Evolutionary conservation across 768 basidiomycete genomes (phyloP).

Genomic region (Hysterangium stoloniferum): DNA sequence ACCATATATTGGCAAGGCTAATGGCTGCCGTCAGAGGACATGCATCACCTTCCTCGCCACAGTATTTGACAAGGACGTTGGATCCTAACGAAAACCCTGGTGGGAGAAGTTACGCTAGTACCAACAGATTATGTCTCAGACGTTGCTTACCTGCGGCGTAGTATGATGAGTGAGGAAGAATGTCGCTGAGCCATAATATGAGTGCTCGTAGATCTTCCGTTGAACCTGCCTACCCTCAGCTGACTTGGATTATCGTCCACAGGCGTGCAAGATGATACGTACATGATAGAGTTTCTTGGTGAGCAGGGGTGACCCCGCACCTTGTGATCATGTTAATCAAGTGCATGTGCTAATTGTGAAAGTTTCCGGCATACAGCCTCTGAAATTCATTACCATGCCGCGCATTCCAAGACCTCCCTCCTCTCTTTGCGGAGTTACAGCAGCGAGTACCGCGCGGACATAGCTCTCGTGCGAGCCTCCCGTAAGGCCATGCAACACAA

Average conservation of each 20-base stretch:
- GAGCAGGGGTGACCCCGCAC: slow-evolving; percentile 16
- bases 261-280: background rate
- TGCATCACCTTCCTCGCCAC: slow-evolving; percentile 18
- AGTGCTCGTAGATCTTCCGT: slow-evolving; percentile 19
- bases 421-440: slow-evolving; percentile 8
- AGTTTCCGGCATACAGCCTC: slow-evolving; percentile 15
- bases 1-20: slow-evolving; percentile 19
- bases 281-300: slow-evolving; percentile 20
- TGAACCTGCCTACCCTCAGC: slow-evolving; percentile 16
- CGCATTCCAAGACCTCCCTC: slow-evolving; percentile 16
- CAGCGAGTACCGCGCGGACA: slow-evolving; percentile 16
- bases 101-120: background rate
- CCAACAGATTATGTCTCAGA: background rate
- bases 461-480: slow-evolving; percentile 21
- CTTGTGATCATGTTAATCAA: background rate
- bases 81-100: slow-evolving; percentile 20
- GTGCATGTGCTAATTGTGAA: background rate
- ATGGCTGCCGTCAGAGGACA: slow-evolving; percentile 18
- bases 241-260: background rate
- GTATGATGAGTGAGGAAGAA: slow-evolving; percentile 17
- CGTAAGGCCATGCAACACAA: slow-evolving; percentile 21
- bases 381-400: slow-evolving; percentile 19
- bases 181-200: slow-evolving; percentile 17
- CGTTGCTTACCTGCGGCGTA: slow-evolving; percentile 15
- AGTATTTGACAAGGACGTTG: slow-evolving; percentile 19